Conservation (phyloP, 768 basidiomycete species). For the Suillus clintonianus region DNA sequence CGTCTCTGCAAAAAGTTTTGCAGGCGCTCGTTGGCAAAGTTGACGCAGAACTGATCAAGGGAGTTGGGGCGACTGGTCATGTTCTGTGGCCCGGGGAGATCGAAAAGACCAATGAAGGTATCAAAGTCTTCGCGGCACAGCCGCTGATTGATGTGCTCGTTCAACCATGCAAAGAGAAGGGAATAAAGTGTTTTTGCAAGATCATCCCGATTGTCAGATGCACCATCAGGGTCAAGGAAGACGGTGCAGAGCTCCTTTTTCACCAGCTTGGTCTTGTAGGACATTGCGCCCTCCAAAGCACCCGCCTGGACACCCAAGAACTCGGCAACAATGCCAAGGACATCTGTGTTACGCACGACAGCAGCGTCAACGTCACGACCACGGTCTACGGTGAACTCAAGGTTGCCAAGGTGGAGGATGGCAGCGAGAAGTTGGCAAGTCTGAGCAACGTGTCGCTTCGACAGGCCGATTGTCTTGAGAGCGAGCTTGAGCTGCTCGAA, state of each 20-base stretch:
- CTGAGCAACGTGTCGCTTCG: conserved; percentile 93
- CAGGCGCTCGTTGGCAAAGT: conserved; percentile 92
- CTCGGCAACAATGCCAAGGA: conserved; percentile 82
- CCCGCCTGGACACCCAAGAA: conserved; percentile 82
- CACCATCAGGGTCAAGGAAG: conserved; percentile 93
- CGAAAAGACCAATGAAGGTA: conserved; percentile 91
- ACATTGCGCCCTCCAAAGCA: conserved; percentile 77
- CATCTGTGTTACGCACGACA: conserved; percentile 83
- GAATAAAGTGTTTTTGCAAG: conserved; percentile 93
- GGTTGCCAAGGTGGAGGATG: conserved; percentile 94
- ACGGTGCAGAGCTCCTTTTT: conserved; percentile 97
- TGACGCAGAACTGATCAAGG: conserved; percentile 94
- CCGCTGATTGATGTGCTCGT: conserved; percentile 94
- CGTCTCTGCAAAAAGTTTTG: conserved; percentile 80
- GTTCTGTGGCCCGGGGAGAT: conserved; percentile 93
- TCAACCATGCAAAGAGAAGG: conserved; percentile 93
- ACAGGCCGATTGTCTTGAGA: conserved; percentile 89
- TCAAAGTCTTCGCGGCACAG: conserved; percentile 92
- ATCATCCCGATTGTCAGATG: conserved; percentile 91
- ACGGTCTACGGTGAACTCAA: conserved; percentile 87
- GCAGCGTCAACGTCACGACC: conserved; percentile 89
- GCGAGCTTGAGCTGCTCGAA: conserved; percentile 96
- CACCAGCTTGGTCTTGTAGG: conserved; percentile 90
- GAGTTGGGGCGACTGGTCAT: conserved; percentile 86
- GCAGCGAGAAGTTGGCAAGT: conserved; percentile 94